Base-by-base conservation (phyloP, 2,329 filamentous ascomycete species). In the Curvularia eragrostidis region DNA sequence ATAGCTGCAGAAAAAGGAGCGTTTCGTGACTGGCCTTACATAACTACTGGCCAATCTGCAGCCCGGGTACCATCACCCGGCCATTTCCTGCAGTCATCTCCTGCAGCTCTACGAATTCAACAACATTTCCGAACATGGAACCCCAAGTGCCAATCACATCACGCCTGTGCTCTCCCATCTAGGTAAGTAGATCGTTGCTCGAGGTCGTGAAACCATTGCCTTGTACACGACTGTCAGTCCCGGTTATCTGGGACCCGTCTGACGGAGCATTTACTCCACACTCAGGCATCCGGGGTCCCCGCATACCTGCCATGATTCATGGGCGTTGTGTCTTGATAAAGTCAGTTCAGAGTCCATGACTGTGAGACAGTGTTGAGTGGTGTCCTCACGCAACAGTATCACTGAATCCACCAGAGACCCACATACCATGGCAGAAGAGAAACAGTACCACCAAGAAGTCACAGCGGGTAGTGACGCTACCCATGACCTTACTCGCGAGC, bases 371-470 rank as follows among this genome's bases (percentile, higher is more conserved):
- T 15, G 43, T 28, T 48, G 15, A 28, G 15, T 36, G 28, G 19
- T 30, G 12, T 26, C n/a, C 43, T 42, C 21, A 13, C n/a, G 28
- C 26, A 39, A 42, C 8, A n/a, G 21, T 43, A 15, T 43, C 30
- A 44, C 24, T 23, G 10, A 44, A 26, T 39, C 43, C 3, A 9
- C 15, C 12, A 51, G 46, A 32, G 38, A 15, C 24, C 19, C 36
- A 46, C 18, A n/a, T 51, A 59, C 19, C 38, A 69, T 70, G 67
- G 63, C 61, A 21, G 65, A 63, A 46, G 62, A 69, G 47, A 70
- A 70, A 57, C 59, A 55, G 23, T 46, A 54, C 30, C 54, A 52
- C 7, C 60, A 67, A 39, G 48, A 64, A 8, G 51, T 64, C 21
- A 51, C 61, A 1, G 52, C 54, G n/a, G 19, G 32, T 19, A 46